Evolutionary conservation across 441 rosid species (phyloP), one percentile per base, ranked within the genome.

Genomic region (California macrophylla): DNA sequence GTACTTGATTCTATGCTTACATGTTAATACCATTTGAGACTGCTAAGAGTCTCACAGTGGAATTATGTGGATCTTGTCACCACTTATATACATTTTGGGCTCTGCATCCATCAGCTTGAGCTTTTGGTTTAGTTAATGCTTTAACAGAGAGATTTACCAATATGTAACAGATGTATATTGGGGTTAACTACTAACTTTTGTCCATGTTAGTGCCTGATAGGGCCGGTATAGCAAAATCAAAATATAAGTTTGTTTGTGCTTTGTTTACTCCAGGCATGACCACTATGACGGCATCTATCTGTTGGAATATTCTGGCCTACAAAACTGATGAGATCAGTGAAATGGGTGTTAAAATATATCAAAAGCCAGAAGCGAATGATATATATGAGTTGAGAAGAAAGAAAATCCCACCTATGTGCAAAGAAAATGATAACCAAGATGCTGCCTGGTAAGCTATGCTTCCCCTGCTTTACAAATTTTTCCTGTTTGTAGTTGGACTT

Each of bases 281-380:
- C 71, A 81, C 78, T 70, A 85, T 85, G 73, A 83, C 82, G 26
- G 85, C 87, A 80, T 77, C 84, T 30, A 82, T 91, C 82, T 91
- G 98, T 86, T 93, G 98, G 98, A 89, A 93, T 63, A 82, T 85
- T 73, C 79, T 93, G 66, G 84, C 96, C 61, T 80, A 84, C 64
- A 81, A 58, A 29, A 91, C 79, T 81, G 98, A 89, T 75, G 79
- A 70, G 2, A 54, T 87, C 67, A 87, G 92, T 56, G 78, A 81
- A 69, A 92, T 88, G 40, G 96, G 91, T 68, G 82, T 85, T 70
- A 96, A 97, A 72, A 83, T 78, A 56, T 94, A 84, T 71, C 86
- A 72, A 78, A 94, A 94, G 81, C 97, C 98, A 65, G 77, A 76
- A 9, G 79, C 89, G 64, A 90, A 89, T 42, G 87, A 88, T 21